Conservation (phyloP, 371 early-diverging fungal species). For the Massospora cicadina region DNA sequence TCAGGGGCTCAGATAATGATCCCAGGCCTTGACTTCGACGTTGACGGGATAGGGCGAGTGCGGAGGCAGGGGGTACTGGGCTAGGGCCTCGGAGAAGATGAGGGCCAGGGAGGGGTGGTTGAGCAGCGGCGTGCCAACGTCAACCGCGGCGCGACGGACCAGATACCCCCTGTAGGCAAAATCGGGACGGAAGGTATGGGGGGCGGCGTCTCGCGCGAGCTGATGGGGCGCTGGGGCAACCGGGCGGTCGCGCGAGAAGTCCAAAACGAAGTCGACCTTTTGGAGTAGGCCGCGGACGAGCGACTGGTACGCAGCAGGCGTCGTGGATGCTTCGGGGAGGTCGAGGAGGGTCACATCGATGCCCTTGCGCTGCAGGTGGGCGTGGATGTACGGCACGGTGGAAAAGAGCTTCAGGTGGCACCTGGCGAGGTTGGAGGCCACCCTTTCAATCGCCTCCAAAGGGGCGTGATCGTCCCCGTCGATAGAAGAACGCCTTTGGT, state of each 20-base stretch:
- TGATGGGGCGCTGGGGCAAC: neutral
- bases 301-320: neutral
- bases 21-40: neutral
- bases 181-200: neutral
- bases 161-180: neutral
- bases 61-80: constrained; percentile 15
- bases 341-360: neutral
- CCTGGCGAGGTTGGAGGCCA: neutral
- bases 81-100: constrained; percentile 58
- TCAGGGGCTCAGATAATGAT: neutral
- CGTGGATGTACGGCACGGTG: neutral
- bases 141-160: constrained; percentile 71
- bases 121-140: constrained; percentile 69
- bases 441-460: neutral
- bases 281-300: neutral
- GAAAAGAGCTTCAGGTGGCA: neutral
- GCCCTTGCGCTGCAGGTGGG: neutral
- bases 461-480: constrained; percentile 25
- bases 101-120: constrained; percentile 67
- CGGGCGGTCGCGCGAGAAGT: constrained; percentile 1
- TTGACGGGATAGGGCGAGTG: neutral
- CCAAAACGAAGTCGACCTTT: neutral
- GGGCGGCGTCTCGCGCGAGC: neutral
- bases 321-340: neutral
- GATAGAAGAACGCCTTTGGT: constrained; percentile 82